phyloP scores from a whole-genome alignment of 1,284 basidiomycete species.

The Exobasidium cylindrosporum region DNA sequence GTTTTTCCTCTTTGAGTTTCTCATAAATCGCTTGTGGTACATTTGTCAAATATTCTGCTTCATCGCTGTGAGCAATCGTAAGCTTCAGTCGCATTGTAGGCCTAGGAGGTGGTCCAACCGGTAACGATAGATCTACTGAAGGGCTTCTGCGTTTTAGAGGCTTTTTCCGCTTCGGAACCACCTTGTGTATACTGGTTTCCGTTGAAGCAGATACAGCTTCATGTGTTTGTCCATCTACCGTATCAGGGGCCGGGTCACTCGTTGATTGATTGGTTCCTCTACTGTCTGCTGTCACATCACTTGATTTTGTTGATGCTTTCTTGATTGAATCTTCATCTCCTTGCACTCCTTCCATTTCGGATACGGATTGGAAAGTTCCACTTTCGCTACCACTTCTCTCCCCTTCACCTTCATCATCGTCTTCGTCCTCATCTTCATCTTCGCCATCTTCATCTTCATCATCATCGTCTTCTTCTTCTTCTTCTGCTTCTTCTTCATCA shows the following conservation, averaged over 20 bases:
- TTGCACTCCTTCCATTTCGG: background rate
- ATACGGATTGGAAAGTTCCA: background rate
- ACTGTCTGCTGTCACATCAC: no score
- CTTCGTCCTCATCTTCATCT: conserved; percentile 21
- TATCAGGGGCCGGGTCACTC: no score
- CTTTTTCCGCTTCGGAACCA: conserved; percentile 9
- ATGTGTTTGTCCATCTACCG: conserved; percentile 3
- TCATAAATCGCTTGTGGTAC: conserved; percentile 41
- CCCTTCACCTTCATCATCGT: conserved; percentile 19
- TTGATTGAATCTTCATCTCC: background rate
- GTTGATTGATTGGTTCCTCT: background rate
- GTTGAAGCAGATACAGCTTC: background rate
- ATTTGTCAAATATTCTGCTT: conserved; percentile 43
- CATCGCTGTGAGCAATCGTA: conserved; percentile 3
- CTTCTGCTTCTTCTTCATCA: conserved; percentile 28
- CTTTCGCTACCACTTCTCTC: background rate
- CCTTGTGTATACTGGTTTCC: background rate
- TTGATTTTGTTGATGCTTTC: background rate
- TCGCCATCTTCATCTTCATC: conserved; percentile 26
- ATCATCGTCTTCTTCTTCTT: conserved; percentile 32
- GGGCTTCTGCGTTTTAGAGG: conserved; percentile 3
- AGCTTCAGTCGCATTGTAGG: conserved; percentile 26
- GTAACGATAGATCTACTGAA: conserved; percentile 2
- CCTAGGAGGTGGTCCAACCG: conserved; percentile 18
- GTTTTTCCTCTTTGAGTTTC: conserved; percentile 29